phyloP scores from a whole-genome alignment of 192 early-diverging fungal species.

The Gamsiella multidivaricata region DNA sequence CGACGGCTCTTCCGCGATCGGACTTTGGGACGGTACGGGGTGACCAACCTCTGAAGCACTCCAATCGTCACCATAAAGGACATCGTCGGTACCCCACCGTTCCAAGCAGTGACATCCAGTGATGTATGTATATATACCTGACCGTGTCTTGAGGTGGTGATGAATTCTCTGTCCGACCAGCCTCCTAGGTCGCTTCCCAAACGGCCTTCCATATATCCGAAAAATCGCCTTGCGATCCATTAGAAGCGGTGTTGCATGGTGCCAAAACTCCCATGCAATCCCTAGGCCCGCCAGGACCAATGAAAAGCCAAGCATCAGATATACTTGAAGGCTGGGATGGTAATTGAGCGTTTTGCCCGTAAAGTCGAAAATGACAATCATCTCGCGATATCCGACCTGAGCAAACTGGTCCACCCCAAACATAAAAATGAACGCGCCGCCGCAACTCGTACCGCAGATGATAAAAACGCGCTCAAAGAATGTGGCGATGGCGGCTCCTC shows the following conservation, averaged over 20 bases:
- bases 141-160: constrained; percentile 26
- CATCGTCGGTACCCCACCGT: constrained; percentile 27
- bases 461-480: constrained; percentile 59
- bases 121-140: constrained; percentile 23
- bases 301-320: constrained; percentile 32
- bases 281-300: constrained; percentile 25
- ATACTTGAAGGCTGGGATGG: constrained; percentile 35
- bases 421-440: constrained; percentile 63
- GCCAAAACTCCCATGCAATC: constrained; percentile 48
- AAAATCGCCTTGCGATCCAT: constrained; percentile 37
- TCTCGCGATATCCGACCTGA: constrained; percentile 60
- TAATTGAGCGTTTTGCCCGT: constrained; percentile 44
- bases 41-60: not conserved
- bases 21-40: not conserved
- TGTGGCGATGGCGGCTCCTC: constrained; percentile 47
- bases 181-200: constrained; percentile 40
- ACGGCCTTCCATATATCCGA: constrained; percentile 43
- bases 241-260: constrained; percentile 29
- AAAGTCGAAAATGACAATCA: constrained; percentile 53
- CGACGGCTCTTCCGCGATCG: constrained; percentile 1
- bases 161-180: constrained; percentile 35
- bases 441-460: constrained; percentile 58
- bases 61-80: constrained; percentile 17
- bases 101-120: constrained; percentile 15
- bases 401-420: constrained; percentile 64